A percentile compares a stretch with the other conserved stretches of the same genome.
phyloP scores from a whole-genome alignment of 2,329 filamentous ascomycete species.

The Claviceps citrina region DNA sequence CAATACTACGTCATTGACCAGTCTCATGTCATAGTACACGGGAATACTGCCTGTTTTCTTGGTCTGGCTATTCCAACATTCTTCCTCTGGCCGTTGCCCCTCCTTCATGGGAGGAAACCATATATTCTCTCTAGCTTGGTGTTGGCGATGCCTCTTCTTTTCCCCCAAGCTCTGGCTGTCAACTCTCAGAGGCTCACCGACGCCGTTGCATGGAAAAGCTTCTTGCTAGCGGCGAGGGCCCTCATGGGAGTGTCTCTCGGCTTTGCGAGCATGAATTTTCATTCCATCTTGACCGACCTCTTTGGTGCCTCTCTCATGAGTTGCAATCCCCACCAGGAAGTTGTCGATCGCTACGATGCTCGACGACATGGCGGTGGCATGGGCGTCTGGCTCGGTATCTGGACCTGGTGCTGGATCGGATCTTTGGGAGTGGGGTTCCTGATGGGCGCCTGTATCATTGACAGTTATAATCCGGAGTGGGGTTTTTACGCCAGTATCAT shows the following conservation, averaged over 20 bases:
- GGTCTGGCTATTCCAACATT: constrained; percentile 56
- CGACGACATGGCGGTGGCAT: constrained; percentile 63
- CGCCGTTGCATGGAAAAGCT: constrained; percentile 38
- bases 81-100: constrained; percentile 56
- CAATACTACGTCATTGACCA: constrained; percentile 62
- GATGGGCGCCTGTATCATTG: constrained; percentile 55
- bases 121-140: constrained; percentile 57
- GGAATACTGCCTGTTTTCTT: constrained; percentile 58
- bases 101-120: constrained; percentile 62
- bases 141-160: constrained; percentile 55
- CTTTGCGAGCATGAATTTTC: constrained; percentile 64
- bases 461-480: constrained; percentile 48
- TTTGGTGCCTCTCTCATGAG: constrained; percentile 66
- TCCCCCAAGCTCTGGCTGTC: constrained; percentile 58
- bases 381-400: constrained; percentile 64
- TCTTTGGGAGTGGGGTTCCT: constrained; percentile 59
- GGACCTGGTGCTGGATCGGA: constrained; percentile 63
- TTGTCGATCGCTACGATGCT: constrained; percentile 51
- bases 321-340: constrained; percentile 54
- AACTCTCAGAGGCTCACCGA: constrained; percentile 40
- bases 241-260: constrained; percentile 55
- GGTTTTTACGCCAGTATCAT: constrained; percentile 62
- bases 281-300: constrained; percentile 55
- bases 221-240: constrained; percentile 47
- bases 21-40: constrained; percentile 50